Conservation (phyloP, 2,329 filamentous ascomycete genomes). For the Diaporthe longicolla region DNA sequence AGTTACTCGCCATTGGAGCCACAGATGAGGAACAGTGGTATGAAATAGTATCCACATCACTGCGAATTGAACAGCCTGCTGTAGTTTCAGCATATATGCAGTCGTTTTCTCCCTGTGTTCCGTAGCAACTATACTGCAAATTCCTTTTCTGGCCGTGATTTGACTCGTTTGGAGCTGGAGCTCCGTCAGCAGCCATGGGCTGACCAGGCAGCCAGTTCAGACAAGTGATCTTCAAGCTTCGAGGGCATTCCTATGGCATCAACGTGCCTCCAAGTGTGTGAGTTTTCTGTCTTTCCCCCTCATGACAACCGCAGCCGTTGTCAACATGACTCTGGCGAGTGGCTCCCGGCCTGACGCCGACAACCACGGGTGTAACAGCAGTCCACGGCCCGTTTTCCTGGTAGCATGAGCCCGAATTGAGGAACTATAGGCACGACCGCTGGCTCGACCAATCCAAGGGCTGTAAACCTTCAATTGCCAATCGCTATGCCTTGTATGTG, state of each 20-base stretch:
- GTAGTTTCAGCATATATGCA: neutral
- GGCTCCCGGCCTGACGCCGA: neutral
- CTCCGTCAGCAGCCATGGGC: neutral
- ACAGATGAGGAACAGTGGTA: neutral
- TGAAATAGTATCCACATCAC: too few relatives aligned
- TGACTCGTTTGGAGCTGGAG: neutral
- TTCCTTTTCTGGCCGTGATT: neutral
- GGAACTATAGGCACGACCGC: neutral
- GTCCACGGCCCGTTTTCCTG: constrained; percentile 10
- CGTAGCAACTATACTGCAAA: neutral
- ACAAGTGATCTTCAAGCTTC: neutral
- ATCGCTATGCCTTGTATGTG: neutral
- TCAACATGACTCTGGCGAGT: neutral
- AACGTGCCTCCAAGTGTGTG: neutral
- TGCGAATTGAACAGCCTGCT: neutral
- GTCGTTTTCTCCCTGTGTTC: too few relatives aligned
- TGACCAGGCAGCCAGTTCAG: neutral
- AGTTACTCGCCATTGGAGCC: neutral
- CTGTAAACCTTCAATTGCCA: neutral
- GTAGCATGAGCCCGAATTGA: neutral
- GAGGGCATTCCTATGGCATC: neutral
- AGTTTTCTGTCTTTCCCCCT: neutral
- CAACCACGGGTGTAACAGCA: constrained; percentile 7
- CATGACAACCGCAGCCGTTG: constrained; percentile 1
- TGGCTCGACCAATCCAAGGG: neutral